A percentile compares a stretch with the other conserved stretches of the same genome.
phyloP scores from a whole-genome alignment of 139 green algal genomes.

The Micractinium conductrix region DNA sequence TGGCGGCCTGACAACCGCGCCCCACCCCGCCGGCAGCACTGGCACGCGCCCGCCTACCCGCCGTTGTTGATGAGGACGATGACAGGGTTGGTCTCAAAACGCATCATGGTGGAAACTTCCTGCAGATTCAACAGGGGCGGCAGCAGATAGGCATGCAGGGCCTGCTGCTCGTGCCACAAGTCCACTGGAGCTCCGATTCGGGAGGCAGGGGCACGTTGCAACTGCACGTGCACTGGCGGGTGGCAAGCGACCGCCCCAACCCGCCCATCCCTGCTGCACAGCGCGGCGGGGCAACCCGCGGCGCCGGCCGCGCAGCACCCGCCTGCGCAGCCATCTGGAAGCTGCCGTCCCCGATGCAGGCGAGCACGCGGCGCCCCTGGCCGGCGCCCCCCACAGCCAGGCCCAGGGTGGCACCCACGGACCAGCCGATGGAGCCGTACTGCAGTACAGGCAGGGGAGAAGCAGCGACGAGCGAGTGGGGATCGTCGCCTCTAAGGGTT shows the following conservation, averaged over 20 bases:
- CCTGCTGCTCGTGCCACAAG: too few species aligned
- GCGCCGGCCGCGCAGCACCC: neutral
- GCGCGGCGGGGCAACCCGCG: neutral
- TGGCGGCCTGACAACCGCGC: neutral
- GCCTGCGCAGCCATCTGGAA: constrained; percentile 85
- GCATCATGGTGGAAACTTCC: constrained; percentile 83
- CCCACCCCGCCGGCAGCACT: neutral
- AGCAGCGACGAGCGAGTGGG: neutral
- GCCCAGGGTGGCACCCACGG: constrained; percentile 77
- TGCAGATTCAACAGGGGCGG: constrained; percentile 38
- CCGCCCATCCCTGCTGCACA: neutral
- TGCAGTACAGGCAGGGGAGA: constrained; percentile 45
- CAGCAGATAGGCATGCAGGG: neutral
- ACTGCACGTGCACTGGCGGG: neutral
- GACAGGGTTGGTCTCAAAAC: constrained; percentile 69
- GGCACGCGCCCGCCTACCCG: constrained; percentile 7
- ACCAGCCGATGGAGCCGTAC: constrained; percentile 77
- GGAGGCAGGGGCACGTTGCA: too few species aligned
- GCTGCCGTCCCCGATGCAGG: constrained; percentile 81
- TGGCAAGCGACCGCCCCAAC: too few species aligned
- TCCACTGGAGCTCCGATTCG: too few species aligned
- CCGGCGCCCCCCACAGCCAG: constrained; percentile 37
- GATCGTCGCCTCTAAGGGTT: too few species aligned
- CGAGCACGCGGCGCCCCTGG: constrained; percentile 58
- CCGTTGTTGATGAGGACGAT: constrained; percentile 92